Percentiles rank a stretch among this genome's conserved stretches.
Evolutionary conservation across 352 stramenopile genomes (phyloP).

Genomic region (Phytophthora sojae): DNA sequence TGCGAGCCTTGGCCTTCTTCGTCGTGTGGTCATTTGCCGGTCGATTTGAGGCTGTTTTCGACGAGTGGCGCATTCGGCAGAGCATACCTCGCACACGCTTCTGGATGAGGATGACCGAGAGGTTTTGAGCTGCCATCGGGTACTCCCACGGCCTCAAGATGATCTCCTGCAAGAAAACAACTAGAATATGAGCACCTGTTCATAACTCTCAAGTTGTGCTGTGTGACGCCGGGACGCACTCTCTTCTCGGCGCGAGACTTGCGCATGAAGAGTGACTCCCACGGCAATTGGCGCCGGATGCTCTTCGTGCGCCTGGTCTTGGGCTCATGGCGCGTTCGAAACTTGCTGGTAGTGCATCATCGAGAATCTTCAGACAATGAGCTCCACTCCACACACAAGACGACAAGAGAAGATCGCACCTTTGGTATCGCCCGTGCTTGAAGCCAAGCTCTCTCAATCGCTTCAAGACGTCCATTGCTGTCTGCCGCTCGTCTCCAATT

Average conservation of each 20-base stretch:
- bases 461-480: conserved; percentile 36
- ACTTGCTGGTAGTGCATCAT: conserved; percentile 50
- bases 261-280: conserved; percentile 86
- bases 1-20: conserved; percentile 6
- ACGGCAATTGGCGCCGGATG: conserved; percentile 42
- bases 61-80: conserved; percentile 35
- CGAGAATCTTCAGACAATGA: neutral
- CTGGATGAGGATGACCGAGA: conserved; percentile 82
- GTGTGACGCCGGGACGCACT: conserved; percentile 30
- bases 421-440: conserved; percentile 59
- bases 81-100: conserved; percentile 76
- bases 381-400: neutral
- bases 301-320: conserved; percentile 51
- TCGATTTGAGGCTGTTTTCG: neutral
- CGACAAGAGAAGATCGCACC: conserved; percentile 26
- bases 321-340: conserved; percentile 50
- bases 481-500: neutral
- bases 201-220: neutral
- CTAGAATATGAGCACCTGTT: neutral
- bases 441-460: conserved; percentile 51
- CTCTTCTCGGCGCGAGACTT: conserved; percentile 73
- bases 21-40: conserved; percentile 6
- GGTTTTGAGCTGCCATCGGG: conserved; percentile 83
- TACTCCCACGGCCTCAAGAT: conserved; percentile 78
- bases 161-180: conserved; percentile 49